Evolutionary conservation across 2,329 filamentous ascomycete genomes (phyloP), one percentile per base, ranked within the genome.

Genomic region (Gaeumannomyces sp.): DNA sequence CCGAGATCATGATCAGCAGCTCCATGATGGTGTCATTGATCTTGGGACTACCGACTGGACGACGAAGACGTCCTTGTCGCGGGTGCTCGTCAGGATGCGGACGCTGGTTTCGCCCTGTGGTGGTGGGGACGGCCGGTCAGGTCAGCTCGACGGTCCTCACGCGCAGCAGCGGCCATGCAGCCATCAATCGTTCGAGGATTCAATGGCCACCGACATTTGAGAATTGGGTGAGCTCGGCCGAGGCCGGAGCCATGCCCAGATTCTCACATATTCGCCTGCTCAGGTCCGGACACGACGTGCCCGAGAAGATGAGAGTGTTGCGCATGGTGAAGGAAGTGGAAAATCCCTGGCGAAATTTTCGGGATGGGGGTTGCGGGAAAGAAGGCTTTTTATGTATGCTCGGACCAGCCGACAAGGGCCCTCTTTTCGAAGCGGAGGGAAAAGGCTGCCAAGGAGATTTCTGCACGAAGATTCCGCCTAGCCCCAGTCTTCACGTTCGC

Each of bases 1-100:
- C 95, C 69, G 92, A 95, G 72, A 98, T 97, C 92, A 99, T 96
- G 78, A 99, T 98, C 74, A 99, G 85, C 74, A 99, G 85, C 83
- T 99, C 95, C 93, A 99, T 97, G 75, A 99, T 93, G 73, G 92
- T 96, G 80, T 99, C 95, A 77, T 99, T 99, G 83, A 97, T 97
- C 79, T 90, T 92, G 74, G 88, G 85, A 79, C 95, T 97, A 69
- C 95, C 95, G 94, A 98, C 81, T 99, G 95, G 67, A 99, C 90
- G 75, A 99, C 94, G 77, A 98, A 99, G 72, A 99, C 94, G 84
- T 99, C 94, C 78, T 98, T 96, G 76, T 99, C 96, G 71, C 95
- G 91, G 69, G 99, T 93, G 76, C 86, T 89, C 60, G 85, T 88
- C 74, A 89, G 74, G 73, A 89, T 89, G 72, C 85, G 84, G 71